Evolutionary conservation across 768 basidiomycete species (phyloP), one percentile per base, ranked within the genome.

Genomic region (Tulasnella sp.): DNA sequence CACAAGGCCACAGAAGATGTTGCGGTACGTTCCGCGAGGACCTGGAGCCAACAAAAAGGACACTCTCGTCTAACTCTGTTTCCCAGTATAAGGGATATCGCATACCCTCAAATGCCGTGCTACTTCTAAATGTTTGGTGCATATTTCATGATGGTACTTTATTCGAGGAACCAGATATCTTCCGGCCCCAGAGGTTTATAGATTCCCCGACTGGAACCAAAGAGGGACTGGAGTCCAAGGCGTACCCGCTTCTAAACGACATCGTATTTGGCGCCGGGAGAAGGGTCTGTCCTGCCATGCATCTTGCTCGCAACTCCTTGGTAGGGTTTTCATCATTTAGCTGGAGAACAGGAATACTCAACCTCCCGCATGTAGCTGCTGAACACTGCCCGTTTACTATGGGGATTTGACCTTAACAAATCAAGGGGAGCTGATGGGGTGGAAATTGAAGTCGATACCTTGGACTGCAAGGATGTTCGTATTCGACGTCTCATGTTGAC

Each of bases 151-250:
- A 85, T 75, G 60, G 80, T 9, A 78, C 18, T 4, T 7, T 82
- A 20, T 91, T 88, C 82, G 83, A 87, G 12, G 83, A 89, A 41
- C 89, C 91, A 31, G 85, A 88, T 16, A 82, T 77, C 44, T 91
- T 91, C 84, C 84, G 83, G 34, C 91, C 91, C 5, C 88, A 90
- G 64, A 87, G 91, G 76, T 90, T 88, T 83, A 75, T 84, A n/a
- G 28, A 31, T 18, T 37, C n/a, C 24, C 48, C 77, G 6, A 46
- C 37, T 31, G 77, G 77, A 22, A 54, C 40, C 16, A 54, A 28
- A 40, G 58, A 28, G 16, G 58, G 50, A 0, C n/a, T 78, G 11
- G 77, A 78, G 28, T 31, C 77, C 24, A 78, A 41, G 34, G 77
- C 54, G n/a, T 12, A 58, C 44, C 34, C 37, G 44, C 54, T 58